Percentiles rank a stretch among this genome's conserved stretches.
Conservation (phyloP, 306 rosid genomes). For the Vigna nakashimae region DNA sequence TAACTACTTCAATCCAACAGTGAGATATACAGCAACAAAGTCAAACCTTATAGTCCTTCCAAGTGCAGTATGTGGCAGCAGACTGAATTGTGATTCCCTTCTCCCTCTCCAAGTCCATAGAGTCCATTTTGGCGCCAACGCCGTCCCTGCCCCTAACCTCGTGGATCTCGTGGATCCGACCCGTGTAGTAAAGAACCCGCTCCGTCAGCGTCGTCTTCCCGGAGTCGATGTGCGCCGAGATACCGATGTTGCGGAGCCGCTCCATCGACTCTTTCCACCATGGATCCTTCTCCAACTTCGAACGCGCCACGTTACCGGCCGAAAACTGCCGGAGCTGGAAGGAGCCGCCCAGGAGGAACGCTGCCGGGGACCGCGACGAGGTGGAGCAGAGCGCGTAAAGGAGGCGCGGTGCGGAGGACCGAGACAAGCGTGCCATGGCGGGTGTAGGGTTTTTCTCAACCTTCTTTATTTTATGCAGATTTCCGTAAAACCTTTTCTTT, state of each 20-base stretch:
- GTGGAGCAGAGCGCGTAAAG: constrained; percentile 55
- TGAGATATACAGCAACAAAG: not conserved
- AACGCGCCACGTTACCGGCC: constrained; percentile 67
- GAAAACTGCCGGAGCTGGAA: constrained; percentile 71
- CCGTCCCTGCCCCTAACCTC: constrained; percentile 96
- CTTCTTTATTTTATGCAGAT: too few relatives aligned
- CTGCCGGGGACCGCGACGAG: constrained; percentile 38
- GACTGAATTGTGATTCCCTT: constrained; percentile 96
- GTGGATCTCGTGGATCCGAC: constrained; percentile 94
- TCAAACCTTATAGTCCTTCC: constrained; percentile 74
- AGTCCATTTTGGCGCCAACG: constrained; percentile 98
- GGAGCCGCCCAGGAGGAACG: constrained; percentile 48
- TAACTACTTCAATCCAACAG: not conserved
- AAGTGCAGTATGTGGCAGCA: constrained; percentile 89
- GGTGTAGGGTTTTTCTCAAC: not conserved
- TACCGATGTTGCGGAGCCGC: constrained; percentile 86
- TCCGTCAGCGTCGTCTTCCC: constrained; percentile 99
- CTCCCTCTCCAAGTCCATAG: constrained; percentile 97
- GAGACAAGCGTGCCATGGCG: constrained; percentile 48
- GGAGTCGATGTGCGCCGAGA: constrained; percentile 98
- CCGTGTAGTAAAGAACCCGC: constrained; percentile 82
- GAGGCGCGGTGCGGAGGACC: constrained; percentile 48
- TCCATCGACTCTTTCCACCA: constrained; percentile 95
- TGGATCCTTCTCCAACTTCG: constrained; percentile 75
- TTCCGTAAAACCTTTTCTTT: too few relatives aligned